These are phyloP conservation scores for Raphanus hybrid DNA, from an alignment of 441 rosid genomes.

Conservation along the genomic window DNA sequence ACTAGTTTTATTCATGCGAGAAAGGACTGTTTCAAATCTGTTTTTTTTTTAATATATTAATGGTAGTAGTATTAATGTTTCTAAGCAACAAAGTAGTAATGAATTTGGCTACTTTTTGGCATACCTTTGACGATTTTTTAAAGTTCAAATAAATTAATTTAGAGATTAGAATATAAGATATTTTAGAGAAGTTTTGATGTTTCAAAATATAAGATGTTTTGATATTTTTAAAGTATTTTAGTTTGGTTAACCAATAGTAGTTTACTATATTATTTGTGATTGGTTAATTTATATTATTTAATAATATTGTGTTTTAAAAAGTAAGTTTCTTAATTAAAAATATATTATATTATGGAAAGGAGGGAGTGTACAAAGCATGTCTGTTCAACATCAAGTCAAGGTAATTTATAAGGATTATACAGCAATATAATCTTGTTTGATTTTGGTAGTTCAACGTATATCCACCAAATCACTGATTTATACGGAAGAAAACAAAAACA, in stretches of 20 bases:
- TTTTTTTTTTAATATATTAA: not conserved
- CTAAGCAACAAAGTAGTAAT: not conserved
- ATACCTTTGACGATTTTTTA: not conserved
- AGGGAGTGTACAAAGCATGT: not conserved
- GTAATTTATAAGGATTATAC: not conserved
- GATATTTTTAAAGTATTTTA: no score
- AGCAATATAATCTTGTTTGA: not conserved
- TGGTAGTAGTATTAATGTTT: not conserved
- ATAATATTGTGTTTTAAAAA: no score
- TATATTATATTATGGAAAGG: no score
- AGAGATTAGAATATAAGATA: not conserved
- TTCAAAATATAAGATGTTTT: no score
- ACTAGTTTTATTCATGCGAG: not conserved
- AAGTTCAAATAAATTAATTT: not conserved
- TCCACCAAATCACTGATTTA: not conserved
- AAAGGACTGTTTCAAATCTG: not conserved
- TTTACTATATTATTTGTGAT: no score
- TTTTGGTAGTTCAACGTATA: not conserved
- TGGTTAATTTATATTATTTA: no score
- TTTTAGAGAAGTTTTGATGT: no score
- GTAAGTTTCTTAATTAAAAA: no score
- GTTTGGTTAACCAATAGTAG: no score
- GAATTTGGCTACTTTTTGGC: not conserved
- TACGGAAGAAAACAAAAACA: not conserved
- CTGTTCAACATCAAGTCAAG: not conserved